Evolutionary conservation across 164 flowering plant genomes (phyloP), one percentile per base, ranked within the genome.

Genomic region (Vitis amurensis): DNA sequence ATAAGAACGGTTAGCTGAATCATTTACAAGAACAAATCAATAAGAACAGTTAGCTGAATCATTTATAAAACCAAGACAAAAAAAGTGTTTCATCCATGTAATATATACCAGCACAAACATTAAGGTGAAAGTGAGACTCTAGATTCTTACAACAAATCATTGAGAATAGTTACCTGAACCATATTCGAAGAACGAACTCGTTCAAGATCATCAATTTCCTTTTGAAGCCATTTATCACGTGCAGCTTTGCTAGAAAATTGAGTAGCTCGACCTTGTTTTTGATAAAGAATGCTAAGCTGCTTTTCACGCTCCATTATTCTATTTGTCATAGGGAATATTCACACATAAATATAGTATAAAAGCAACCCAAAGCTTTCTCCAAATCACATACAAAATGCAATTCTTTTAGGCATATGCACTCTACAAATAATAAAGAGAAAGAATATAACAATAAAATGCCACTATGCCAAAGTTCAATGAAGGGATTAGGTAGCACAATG

Each of bases 231-330:
- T 76, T 80, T 83, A 71, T 96, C 99, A 61, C 99, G 89, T 44
- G 95, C 89, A 66, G 84, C 92, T 82, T 91, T 92, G 76, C 77
- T 86, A 1, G 94, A 76, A 80, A 96, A 96, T 69, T 96, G 99
- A 29, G 98, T 92, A 7, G 99, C 97, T 78, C 99, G 97, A 47
- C 99, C 99, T 80, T 93, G 98, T 72, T 96, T 96, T 73, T 96
- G 99, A 79, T 96, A 96, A 48, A 96, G 89, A 73, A 96, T 88
- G 79, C 98, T 96, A 19, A 96, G 97, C 78, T 87, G 77, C 83
- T 91, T 96, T 80, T 96, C 99, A 49, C 95, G 94, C 51, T 93
- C 97, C 93, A 90, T 93, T 66, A 96, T 96, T 70, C 99, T 96
- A 76, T 50, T 77, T 16, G 55, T 48, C 12, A 72, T 58, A 63